phyloP scores from a whole-genome alignment of 345 rosid genomes.

The Salix purpurea region DNA sequence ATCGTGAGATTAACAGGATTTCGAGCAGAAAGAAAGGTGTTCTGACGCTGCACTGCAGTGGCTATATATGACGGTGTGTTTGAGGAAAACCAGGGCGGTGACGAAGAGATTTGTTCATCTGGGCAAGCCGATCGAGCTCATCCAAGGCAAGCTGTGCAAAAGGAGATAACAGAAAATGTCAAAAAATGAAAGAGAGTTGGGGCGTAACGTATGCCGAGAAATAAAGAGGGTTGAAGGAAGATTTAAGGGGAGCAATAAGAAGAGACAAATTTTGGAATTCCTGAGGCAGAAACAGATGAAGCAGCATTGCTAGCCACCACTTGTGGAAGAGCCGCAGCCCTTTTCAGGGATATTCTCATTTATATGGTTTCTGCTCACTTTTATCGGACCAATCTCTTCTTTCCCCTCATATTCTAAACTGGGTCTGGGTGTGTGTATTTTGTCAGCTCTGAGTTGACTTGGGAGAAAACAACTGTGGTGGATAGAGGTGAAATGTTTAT shows the following conservation, averaged over 20 bases:
- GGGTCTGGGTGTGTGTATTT: too few species aligned
- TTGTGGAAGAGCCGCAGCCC: neutral
- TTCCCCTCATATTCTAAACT: too few species aligned
- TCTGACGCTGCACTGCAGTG: neutral
- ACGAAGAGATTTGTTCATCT: neutral
- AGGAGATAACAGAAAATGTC: neutral
- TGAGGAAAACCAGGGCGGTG: neutral
- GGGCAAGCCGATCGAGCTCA: neutral
- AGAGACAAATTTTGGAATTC: constrained; percentile 14
- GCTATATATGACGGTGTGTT: too few species aligned
- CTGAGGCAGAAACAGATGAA: constrained; percentile 20
- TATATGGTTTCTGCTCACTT: too few species aligned
- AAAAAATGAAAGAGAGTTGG: neutral
- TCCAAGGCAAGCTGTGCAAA: neutral
- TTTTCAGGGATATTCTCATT: neutral
- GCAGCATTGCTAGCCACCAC: neutral
- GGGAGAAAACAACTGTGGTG: too few species aligned
- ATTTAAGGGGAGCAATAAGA: neutral
- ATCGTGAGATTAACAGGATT: neutral
- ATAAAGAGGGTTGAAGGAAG: neutral
- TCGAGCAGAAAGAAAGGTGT: too few species aligned
- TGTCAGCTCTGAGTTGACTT: too few species aligned
- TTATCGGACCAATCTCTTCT: too few species aligned
- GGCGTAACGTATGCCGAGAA: constrained; percentile 23
- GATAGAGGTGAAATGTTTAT: too few species aligned